These are phyloP conservation scores for Tagetes patula DNA, from an alignment of 129 eudicot species.

Conservation along the genomic window DNA sequence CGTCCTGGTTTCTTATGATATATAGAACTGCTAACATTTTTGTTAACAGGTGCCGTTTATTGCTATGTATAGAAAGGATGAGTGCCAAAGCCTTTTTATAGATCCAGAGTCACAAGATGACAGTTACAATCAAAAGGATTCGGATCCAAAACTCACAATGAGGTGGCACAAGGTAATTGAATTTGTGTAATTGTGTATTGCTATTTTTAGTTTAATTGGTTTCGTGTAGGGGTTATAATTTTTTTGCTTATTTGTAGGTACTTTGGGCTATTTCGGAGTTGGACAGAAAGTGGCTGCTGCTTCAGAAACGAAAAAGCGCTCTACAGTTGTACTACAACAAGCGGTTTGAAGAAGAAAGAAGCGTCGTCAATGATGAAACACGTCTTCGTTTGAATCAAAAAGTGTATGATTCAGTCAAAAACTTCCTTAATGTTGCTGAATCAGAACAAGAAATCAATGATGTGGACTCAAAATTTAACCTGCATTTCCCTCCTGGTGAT, in stretches of 20 bases:
- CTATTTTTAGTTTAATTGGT: background rate
- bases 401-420: conserved; percentile 62
- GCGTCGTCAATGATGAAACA: conserved; percentile 52
- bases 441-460: conserved; percentile 95
- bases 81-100: conserved; percentile 64
- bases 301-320: conserved; percentile 88
- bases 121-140: conserved; percentile 22
- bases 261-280: conserved; percentile 87
- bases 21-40: background rate
- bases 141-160: conserved; percentile 44
- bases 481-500: conserved; percentile 93
- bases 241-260: conserved; percentile 41
- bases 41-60: conserved; percentile 65
- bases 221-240: background rate
- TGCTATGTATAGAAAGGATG: conserved; percentile 92
- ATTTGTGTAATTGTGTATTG: background rate
- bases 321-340: conserved; percentile 62
- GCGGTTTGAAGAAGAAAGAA: conserved; percentile 76
- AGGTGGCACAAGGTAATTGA: conserved; percentile 82
- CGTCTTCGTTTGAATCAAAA: conserved; percentile 59
- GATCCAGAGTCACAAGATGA: conserved; percentile 47
- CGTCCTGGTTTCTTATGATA: background rate
- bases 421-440: conserved; percentile 73
- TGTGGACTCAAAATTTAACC: conserved; percentile 83
- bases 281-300: conserved; percentile 87